Base-by-base conservation (phyloP, 345 rosid genomes). In the Melaleuca alternifolia region DNA sequence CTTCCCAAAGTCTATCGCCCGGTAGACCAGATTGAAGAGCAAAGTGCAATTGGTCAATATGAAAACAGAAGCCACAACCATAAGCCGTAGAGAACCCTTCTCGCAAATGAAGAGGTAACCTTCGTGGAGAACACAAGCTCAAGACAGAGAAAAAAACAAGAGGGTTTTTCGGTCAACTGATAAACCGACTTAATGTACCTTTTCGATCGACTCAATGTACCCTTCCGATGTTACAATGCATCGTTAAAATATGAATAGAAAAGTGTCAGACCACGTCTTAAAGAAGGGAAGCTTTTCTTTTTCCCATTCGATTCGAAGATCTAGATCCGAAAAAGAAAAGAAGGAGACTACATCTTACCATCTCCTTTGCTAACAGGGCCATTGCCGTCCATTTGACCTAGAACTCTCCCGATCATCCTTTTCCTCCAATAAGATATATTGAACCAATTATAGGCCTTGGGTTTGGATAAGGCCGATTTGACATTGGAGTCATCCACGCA, bases 181-280 rank as follows among this genome's bases (percentile, higher is more conserved):
- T n/a, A 12, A n/a, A 59, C 9, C 9, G 4, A 6, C 71, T 28
- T 33, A n/a, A 59, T n/a, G 6, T 59, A 6, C 14, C 18, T 18
- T n/a, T 59, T n/a, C 9, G n/a, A 59, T 12, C 9, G 4, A 6
- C 71, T 28, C 71, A n/a, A 59, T n/a, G 6, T 59, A 6, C 14
- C 18, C 37, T n/a, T 59, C 11, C 9, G n/a, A 59, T 12, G n/a
- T 59, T n/a, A 12, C n/a, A 8, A 59, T n/a, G 0, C 9, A 15
- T 15, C 1, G 15, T 62, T 0, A 0, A 5, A 62, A 7, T 54
- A 62, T 0, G 14, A 3, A 57, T 21, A 21, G 14, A 28, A 14
- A 6, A 14, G 2, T 15, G 16, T 13, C 16, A 16, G 53, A 14
- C 15, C 23, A 16, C 20, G 12, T 16, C 13, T 16, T 33, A 71